Percentiles rank a stretch among this genome's conserved stretches.
These are phyloP conservation scores for Nepenthes alata DNA, from an alignment of 179 eudicot genomes.

Conservation along the genomic window DNA sequence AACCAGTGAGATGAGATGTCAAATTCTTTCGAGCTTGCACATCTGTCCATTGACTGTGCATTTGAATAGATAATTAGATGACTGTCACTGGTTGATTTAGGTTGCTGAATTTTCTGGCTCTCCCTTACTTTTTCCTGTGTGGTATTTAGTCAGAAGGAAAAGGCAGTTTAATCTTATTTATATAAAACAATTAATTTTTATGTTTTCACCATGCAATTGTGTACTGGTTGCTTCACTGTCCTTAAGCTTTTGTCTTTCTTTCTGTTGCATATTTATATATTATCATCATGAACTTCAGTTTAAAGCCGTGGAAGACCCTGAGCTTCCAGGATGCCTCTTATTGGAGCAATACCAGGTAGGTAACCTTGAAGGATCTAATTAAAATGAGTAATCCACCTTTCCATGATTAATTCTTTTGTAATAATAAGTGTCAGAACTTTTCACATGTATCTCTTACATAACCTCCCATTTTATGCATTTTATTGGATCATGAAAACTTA, in stretches of 20 bases:
- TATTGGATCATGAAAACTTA: slow-evolving; percentile 15
- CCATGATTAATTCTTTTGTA: too few species aligned
- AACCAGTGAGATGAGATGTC: too few species aligned
- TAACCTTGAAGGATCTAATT: slow-evolving; percentile 13
- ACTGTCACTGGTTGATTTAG: too few species aligned
- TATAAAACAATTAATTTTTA: too few species aligned
- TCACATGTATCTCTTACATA: neutral
- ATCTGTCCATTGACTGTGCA: too few species aligned
- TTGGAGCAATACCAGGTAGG: slow-evolving; percentile 99
- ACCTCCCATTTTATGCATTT: neutral
- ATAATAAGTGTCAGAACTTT: too few species aligned
- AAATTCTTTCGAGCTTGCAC: too few species aligned
- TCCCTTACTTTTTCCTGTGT: too few species aligned
- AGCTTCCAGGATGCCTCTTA: slow-evolving; percentile 79
- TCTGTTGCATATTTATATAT: neutral
- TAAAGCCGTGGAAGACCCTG: slow-evolving; percentile 75
- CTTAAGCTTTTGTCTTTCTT: neutral
- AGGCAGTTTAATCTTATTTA: too few species aligned
- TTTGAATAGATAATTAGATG: too few species aligned
- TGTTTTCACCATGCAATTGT: neutral
- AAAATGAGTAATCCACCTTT: neutral
- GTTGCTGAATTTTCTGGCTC: too few species aligned
- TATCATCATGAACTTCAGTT: slow-evolving; percentile 40
- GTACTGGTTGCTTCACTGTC: neutral
- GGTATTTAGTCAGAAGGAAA: too few species aligned